Conservation (phyloP, 768 basidiomycete genomes). For the Boletellus ananiceps region DNA sequence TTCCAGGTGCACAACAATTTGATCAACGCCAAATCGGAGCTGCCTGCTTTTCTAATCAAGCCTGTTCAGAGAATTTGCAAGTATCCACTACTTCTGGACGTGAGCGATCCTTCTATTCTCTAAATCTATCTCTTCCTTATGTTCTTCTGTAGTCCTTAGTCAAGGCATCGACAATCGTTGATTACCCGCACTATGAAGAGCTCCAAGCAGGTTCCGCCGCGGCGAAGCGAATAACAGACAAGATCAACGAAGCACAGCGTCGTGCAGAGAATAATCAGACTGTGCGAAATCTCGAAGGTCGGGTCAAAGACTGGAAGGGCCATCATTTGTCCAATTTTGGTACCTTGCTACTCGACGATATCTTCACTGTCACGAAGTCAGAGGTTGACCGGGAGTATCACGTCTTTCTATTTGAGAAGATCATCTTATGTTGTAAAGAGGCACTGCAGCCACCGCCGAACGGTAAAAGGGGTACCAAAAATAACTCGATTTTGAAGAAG, state of each 20-base stretch:
- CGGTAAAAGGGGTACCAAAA: constrained; percentile 73
- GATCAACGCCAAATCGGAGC: constrained; percentile 87
- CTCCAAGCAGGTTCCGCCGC: constrained; percentile 80
- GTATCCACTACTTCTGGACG: constrained; percentile 91
- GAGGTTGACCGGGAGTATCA: constrained; percentile 97
- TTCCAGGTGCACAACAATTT: constrained; percentile 70
- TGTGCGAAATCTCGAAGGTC: constrained; percentile 75
- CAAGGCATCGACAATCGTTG: constrained; percentile 58
- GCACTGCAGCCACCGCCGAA: constrained; percentile 54
- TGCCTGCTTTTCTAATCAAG: constrained; percentile 96
- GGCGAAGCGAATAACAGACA: constrained; percentile 89
- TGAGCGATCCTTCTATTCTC: constrained; percentile 36
- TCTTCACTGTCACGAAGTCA: constrained; percentile 93
- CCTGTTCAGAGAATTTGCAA: constrained; percentile 98
- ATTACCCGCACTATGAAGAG: constrained; percentile 73
- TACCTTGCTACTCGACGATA: constrained; percentile 88
- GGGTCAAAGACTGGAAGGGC: constrained; percentile 99
- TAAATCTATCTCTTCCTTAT: constrained; percentile 6
- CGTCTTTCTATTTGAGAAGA: constrained; percentile 98
- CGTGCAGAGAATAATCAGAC: constrained; percentile 89
- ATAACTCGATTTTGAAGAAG: constrained; percentile 86
- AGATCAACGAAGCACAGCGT: constrained; percentile 93
- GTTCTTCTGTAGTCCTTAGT: constrained; percentile 53
- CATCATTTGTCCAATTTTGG: constrained; percentile 95
- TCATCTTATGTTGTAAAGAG: constrained; percentile 98